phyloP scores from a whole-genome alignment of 768 basidiomycete species.

The Russula ochroleuca region DNA sequence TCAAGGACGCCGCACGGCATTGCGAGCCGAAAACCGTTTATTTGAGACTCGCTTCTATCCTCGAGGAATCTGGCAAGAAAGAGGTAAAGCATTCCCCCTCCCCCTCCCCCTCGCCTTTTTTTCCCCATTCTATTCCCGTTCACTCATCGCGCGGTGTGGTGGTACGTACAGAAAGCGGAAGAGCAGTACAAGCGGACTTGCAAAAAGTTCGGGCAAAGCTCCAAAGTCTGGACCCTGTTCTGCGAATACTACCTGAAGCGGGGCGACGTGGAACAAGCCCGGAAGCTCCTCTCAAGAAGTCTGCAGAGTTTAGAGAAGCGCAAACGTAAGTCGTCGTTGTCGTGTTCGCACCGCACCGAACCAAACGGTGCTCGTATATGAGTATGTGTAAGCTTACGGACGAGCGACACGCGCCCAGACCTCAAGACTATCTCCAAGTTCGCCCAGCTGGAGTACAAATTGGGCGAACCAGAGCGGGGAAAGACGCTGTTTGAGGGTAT shows the following conservation, averaged over 20 bases:
- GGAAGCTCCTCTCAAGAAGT: conserved; percentile 81
- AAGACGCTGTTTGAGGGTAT: conserved; percentile 96
- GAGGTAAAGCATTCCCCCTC: conserved; percentile 47
- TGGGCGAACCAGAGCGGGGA: conserved; percentile 91
- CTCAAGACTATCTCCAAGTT: conserved; percentile 94
- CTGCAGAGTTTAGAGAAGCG: conserved; percentile 89
- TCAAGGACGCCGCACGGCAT: conserved; percentile 84
- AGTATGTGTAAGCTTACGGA: background rate
- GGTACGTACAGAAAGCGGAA: conserved; percentile 69
- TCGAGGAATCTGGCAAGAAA: conserved; percentile 76
- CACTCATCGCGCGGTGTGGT: background rate
- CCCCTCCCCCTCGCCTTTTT: background rate
- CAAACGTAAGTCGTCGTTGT: conserved; percentile 65
- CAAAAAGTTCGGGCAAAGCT: conserved; percentile 93
- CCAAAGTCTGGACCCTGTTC: conserved; percentile 90
- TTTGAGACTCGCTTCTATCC: conserved; percentile 76
- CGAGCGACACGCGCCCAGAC: conserved; percentile 47
- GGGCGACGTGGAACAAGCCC: conserved; percentile 71
- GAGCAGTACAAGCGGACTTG: conserved; percentile 82
- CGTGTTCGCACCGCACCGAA: background rate
- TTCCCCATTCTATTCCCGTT: conserved; percentile 7
- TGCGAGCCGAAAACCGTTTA: conserved; percentile 94
- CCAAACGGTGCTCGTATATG: too few relatives aligned
- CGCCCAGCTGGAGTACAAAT: conserved; percentile 91
- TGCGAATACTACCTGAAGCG: conserved; percentile 76